Conservation (phyloP, 2,329 filamentous ascomycete species). For the Colletotrichum aenigma region DNA sequence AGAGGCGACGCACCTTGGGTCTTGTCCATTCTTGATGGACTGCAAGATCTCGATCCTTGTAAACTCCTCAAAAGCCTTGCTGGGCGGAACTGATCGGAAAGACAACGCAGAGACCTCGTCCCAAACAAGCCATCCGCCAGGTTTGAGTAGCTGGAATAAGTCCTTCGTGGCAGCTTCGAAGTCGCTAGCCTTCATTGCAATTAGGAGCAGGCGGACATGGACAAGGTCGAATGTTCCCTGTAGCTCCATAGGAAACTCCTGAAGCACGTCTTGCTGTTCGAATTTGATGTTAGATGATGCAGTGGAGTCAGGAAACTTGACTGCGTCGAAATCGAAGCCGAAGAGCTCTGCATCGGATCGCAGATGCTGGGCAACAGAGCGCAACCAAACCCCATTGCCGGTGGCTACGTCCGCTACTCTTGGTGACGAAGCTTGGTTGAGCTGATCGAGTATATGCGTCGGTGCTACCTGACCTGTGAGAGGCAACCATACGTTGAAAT, state of each 20-base stretch:
- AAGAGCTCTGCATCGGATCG: neutral
- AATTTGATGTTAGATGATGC: neutral
- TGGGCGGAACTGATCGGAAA: neutral
- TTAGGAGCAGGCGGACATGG: neutral
- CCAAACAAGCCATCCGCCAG: neutral
- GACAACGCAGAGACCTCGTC: neutral
- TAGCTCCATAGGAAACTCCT: neutral
- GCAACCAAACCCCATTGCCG: neutral
- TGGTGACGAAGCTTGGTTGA: neutral
- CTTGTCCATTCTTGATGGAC: neutral
- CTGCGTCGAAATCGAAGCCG: neutral
- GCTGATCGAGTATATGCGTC: accelerated
- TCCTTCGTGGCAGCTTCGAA: neutral
- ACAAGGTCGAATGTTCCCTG: neutral
- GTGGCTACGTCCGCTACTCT: neutral
- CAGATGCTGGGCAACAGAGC: neutral
- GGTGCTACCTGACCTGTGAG: neutral
- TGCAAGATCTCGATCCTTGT: neutral
- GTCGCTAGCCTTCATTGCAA: neutral
- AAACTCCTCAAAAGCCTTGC: neutral
- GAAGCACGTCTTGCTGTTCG: neutral
- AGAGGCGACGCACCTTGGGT: neutral
- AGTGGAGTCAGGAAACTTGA: neutral
- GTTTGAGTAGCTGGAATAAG: neutral
- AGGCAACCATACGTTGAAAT: neutral